These are phyloP conservation scores for Reticulascus tulasneorum DNA, from an alignment of 2,329 filamentous ascomycete species.

Conservation along the genomic window DNA sequence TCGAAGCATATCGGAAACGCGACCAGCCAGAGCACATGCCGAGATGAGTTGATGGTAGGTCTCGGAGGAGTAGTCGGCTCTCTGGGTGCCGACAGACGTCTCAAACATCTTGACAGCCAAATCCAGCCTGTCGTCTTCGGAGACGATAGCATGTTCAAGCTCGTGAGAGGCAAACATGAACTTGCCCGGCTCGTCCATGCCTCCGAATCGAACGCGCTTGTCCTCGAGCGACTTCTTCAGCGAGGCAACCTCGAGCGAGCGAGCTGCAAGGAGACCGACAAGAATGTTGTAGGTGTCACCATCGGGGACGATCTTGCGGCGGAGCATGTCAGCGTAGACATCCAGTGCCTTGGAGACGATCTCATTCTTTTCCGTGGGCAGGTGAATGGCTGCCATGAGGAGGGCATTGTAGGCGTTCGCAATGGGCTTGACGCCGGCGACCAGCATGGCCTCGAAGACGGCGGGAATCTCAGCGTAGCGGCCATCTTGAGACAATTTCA, in stretches of 20 bases:
- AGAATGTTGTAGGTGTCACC: constrained; percentile 84
- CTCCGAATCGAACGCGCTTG: constrained; percentile 79
- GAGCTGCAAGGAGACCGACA: constrained; percentile 74
- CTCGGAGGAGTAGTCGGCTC: constrained; percentile 68
- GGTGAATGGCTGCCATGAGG: constrained; percentile 75
- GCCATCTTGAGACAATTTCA: constrained; percentile 65
- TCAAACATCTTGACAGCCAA: constrained; percentile 85
- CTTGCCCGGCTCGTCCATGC: constrained; percentile 76
- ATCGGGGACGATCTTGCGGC: constrained; percentile 76
- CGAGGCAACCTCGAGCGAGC: constrained; percentile 73
- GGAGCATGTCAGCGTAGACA: constrained; percentile 95
- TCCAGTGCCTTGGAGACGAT: constrained; percentile 88
- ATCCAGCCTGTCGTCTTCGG: constrained; percentile 81
- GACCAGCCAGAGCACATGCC: constrained; percentile 78
- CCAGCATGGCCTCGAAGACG: constrained; percentile 86
- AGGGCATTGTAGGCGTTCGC: constrained; percentile 90
- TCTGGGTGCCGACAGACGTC: constrained; percentile 62
- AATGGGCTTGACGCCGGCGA: constrained; percentile 74
- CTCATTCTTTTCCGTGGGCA: constrained; percentile 75
- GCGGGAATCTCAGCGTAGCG: constrained; percentile 85
- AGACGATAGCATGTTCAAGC: constrained; percentile 78
- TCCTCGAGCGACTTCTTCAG: constrained; percentile 73
- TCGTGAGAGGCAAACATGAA: constrained; percentile 89
- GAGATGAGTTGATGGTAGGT: constrained; percentile 83
- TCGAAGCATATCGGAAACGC: constrained; percentile 82